A percentile compares a stretch with the other conserved stretches of the same genome.
phyloP scores from a whole-genome alignment of 805 yeast species.

The Cyberlindnera mycetangii region DNA sequence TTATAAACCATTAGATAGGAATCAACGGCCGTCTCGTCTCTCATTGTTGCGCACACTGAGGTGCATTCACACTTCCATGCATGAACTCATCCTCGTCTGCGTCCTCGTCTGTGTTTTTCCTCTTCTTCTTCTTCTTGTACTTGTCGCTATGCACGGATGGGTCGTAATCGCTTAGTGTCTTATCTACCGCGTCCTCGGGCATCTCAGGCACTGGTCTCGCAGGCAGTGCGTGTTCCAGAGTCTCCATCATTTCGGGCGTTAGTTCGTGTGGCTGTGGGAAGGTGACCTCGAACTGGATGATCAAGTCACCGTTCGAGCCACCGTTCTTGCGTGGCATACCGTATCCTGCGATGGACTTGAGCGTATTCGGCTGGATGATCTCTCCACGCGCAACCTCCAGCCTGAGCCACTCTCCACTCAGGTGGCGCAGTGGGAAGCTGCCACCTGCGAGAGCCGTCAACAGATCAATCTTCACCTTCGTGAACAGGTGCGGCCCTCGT shows the following conservation, averaged over 20 bases:
- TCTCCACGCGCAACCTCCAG: slow-evolving; percentile 49
- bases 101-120: slow-evolving; percentile 5
- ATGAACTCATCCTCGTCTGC: not conserved
- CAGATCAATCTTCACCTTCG: slow-evolving; percentile 46
- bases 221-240: slow-evolving; percentile 75
- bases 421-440: slow-evolving; percentile 33
- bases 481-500: slow-evolving; percentile 41
- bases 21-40: no score
- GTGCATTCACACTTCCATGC: not conserved
- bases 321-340: slow-evolving; percentile 56
- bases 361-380: slow-evolving; percentile 44
- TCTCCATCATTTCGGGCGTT: slow-evolving; percentile 62
- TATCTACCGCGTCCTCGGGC: slow-evolving; percentile 65
- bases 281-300: slow-evolving; percentile 53
- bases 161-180: slow-evolving; percentile 26
- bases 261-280: slow-evolving; percentile 65
- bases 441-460: slow-evolving; percentile 62
- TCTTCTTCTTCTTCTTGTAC: slow-evolving; percentile 6
- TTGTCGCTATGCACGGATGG: slow-evolving; percentile 9
- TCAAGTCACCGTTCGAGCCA: slow-evolving; percentile 47
- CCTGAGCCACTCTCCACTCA: slow-evolving; percentile 36
- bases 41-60: slow-evolving; percentile 1
- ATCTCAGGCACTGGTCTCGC: slow-evolving; percentile 55
- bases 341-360: slow-evolving; percentile 45
- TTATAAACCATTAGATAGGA: not conserved